phyloP scores from a whole-genome alignment of 2,329 filamentous ascomycete species.

The Aspergillus latus region DNA sequence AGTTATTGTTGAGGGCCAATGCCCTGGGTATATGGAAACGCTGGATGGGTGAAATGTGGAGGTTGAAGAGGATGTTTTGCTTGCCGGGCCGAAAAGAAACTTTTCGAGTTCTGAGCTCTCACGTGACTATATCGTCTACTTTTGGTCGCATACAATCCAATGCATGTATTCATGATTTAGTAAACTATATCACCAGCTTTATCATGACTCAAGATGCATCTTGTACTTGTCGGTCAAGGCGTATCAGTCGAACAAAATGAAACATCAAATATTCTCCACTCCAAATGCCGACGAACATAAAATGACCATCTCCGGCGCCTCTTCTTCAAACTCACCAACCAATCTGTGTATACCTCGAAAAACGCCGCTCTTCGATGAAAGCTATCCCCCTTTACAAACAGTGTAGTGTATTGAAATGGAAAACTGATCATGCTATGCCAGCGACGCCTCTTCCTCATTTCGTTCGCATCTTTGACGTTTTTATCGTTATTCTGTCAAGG shows the following conservation, averaged over 20 bases:
- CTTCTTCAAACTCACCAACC: background rate
- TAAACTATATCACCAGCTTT: background rate
- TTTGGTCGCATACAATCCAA: background rate
- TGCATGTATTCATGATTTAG: background rate
- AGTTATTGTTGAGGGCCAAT: background rate
- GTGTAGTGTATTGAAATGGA: slow-evolving; percentile 11
- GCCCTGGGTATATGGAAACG: slow-evolving; percentile 1
- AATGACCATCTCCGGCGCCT: background rate
- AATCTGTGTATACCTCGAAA: slow-evolving; percentile 27
- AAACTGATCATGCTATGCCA: background rate
- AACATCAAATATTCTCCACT: background rate
- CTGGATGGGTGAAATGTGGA: slow-evolving; percentile 22
- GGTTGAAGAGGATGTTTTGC: slow-evolving; percentile 12
- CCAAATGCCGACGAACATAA: background rate
- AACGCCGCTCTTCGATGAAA: slow-evolving; percentile 23
- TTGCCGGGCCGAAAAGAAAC: slow-evolving; percentile 28
- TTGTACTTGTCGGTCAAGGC: too few relatives aligned
- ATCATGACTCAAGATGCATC: background rate
- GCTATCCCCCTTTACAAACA: slow-evolving; percentile 14
- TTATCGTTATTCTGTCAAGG: background rate
- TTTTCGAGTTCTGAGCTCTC: slow-evolving; percentile 22
- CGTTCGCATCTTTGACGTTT: background rate
- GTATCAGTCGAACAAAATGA: too few relatives aligned
- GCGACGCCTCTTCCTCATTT: background rate
- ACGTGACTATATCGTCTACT: slow-evolving; percentile 11